A percentile compares a stretch with the other conserved stretches of the same genome.
phyloP scores from a whole-genome alignment of 305 asterid species.

The Stenogyne calaminthoides region DNA sequence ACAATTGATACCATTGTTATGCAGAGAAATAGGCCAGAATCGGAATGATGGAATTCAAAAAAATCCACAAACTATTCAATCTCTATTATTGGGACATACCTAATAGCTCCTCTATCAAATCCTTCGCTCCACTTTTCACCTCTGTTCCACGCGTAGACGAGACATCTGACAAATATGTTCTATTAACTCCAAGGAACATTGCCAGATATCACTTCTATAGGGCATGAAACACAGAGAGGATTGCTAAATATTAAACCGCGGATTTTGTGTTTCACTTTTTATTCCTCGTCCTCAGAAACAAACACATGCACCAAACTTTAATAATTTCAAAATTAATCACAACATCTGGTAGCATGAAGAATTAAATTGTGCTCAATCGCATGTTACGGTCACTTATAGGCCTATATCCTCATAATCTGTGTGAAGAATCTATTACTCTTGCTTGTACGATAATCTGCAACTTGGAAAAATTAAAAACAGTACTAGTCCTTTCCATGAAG shows the following conservation, averaged over 20 bases:
- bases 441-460: not conserved
- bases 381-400: not conserved
- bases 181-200: too few species aligned
- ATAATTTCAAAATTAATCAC: not conserved
- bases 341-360: not conserved
- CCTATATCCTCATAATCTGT: conserved; percentile 1
- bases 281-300: too few species aligned
- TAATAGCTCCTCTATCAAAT: too few species aligned
- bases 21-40: not conserved
- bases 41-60: not conserved
- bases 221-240: not conserved
- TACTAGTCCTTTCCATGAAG: not conserved
- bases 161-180: not conserved
- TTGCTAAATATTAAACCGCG: not conserved
- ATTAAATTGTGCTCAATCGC: not conserved
- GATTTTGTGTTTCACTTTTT: not conserved
- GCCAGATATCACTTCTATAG: not conserved
- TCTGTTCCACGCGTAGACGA: not conserved
- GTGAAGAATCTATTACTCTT: conserved; percentile 17
- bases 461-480: not conserved
- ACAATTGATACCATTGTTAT: not conserved
- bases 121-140: too few species aligned
- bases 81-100: not conserved
- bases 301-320: too few species aligned
- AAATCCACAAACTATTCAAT: too few species aligned